Base-by-base conservation (phyloP, 2,329 filamentous ascomycete species). In the Xylariaceae sp. region DNA sequence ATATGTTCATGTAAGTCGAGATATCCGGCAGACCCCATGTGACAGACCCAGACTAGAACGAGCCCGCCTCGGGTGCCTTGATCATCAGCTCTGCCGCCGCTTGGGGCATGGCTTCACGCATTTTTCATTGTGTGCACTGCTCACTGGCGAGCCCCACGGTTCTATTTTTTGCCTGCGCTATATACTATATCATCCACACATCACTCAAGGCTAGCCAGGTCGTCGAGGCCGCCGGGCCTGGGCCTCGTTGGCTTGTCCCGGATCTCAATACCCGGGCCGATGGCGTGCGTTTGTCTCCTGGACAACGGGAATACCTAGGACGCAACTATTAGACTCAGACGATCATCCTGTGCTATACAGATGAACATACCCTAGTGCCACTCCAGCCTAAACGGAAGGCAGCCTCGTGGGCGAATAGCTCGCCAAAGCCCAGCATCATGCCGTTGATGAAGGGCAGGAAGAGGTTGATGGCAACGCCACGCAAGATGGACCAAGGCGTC, bases 361-460 rank as follows among this genome's bases (percentile, higher is more conserved):
- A 28, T 28, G 22, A 47, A 50, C 81, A 43, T 79, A 97, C 94
- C 84, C 94, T 96, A 54, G 94, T 97, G 49, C 87, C 87, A 58
- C 88, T 86, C 94, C 94, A 99, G 55, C 94, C 94, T 62, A 97
- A 75, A 65, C 93, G 79, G 68, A 93, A 99, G 1, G 94, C 94
- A 46, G 90, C 87, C 75, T 99, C 94, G 68, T 99, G 94, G 49
- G 94, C 94, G 71, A 99, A 93, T 47, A 99, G 75, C 75, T 99
- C 94, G 61, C 94, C 94, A 66, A 99, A 97, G 2, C 94, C 94
- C 65, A 99, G 75, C 94, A 99, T 99, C 78, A 99, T 82, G 43
- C 94, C 94, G 73, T 99, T 99, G 66, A 99, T 84, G 66, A 99
- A 99, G 0, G 94, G 94, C 17, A 99, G 74, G 1, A 99, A 65